A percentile compares a stretch with the other conserved stretches of the same genome.
Conservation (phyloP, 768 basidiomycete genomes). For the Calvatia gigantea region DNA sequence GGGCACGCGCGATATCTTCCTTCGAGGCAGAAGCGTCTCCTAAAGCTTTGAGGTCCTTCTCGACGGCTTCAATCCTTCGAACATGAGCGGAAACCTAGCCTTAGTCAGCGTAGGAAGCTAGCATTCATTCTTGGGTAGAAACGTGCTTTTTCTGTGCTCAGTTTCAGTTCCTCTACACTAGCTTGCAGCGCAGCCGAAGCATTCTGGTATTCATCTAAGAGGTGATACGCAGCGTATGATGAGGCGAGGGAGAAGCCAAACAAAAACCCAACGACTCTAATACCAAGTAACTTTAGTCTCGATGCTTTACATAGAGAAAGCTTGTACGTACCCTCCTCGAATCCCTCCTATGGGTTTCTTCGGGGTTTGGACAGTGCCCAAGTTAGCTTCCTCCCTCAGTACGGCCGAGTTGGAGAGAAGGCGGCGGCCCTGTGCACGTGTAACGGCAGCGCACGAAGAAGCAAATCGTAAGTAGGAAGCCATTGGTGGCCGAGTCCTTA, state of each 20-base stretch:
- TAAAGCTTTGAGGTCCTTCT: conserved; percentile 83
- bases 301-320: neutral
- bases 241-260: conserved; percentile 91
- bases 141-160: conserved; percentile 75
- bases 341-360: conserved; percentile 78
- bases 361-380: conserved; percentile 51
- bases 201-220: conserved; percentile 86
- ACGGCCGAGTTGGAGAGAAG: neutral
- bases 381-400: conserved; percentile 31
- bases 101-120: neutral
- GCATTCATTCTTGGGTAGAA: neutral
- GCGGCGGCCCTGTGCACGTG: neutral
- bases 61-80: conserved; percentile 78
- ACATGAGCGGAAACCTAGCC: conserved; percentile 81
- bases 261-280: conserved; percentile 78
- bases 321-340: conserved; percentile 51
- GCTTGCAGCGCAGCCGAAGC: conserved; percentile 86
- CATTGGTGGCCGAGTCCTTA: neutral
- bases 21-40: conserved; percentile 63
- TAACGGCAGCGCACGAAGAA: neutral
- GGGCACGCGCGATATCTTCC: conserved; percentile 73
- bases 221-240: conserved; percentile 79
- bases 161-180: conserved; percentile 83
- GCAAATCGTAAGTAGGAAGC: neutral
- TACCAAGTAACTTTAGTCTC: conserved; percentile 7